These are phyloP conservation scores for Debaryomyces psychrophilus DNA, from an alignment of 1,139 yeast species.

Conservation along the genomic window DNA sequence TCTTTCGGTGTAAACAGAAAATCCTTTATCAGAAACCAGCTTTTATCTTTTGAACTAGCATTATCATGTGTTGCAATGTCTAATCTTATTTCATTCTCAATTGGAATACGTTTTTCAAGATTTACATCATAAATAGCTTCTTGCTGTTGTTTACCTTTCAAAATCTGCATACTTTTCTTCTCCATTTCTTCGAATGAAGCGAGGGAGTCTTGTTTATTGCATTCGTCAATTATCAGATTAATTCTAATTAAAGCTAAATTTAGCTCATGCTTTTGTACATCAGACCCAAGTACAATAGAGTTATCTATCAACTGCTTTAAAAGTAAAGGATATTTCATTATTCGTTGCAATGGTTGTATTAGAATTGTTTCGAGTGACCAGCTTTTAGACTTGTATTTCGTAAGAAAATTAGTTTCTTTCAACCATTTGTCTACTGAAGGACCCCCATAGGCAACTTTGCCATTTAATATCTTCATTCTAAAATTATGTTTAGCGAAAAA, in stretches of 20 bases:
- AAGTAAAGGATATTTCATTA: slow-evolving; percentile 20
- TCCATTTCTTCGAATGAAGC: slow-evolving; percentile 18
- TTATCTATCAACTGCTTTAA: slow-evolving; percentile 20
- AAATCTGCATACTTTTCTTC: slow-evolving; percentile 9
- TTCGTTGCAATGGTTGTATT: slow-evolving; percentile 18
- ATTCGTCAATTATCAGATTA: slow-evolving; percentile 19
- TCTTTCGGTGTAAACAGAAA: slow-evolving; percentile 8
- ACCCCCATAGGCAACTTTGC: slow-evolving; percentile 7
- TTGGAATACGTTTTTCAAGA: slow-evolving; percentile 15
- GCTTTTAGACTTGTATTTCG: slow-evolving; percentile 2
- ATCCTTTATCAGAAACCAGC: slow-evolving; percentile 3
- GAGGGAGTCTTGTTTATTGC: slow-evolving; percentile 15
- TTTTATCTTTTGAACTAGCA: background rate
- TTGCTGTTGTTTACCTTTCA: slow-evolving; percentile 12
- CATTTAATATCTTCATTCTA: slow-evolving; percentile 10
- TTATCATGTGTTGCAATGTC: slow-evolving; percentile 9
- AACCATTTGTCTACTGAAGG: slow-evolving; percentile 17
- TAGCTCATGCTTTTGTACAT: slow-evolving; percentile 15
- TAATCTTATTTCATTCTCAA: slow-evolving; percentile 15
- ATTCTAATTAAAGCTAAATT: slow-evolving; percentile 22
- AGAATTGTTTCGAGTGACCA: slow-evolving; percentile 14
- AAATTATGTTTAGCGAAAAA: slow-evolving; percentile 13
- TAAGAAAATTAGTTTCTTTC: slow-evolving; percentile 15
- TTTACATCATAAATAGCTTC: background rate
- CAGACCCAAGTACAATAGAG: slow-evolving; percentile 2